Conservation (phyloP, 495 filamentous ascomycete species). For the Chlorociboria aeruginascens region DNA sequence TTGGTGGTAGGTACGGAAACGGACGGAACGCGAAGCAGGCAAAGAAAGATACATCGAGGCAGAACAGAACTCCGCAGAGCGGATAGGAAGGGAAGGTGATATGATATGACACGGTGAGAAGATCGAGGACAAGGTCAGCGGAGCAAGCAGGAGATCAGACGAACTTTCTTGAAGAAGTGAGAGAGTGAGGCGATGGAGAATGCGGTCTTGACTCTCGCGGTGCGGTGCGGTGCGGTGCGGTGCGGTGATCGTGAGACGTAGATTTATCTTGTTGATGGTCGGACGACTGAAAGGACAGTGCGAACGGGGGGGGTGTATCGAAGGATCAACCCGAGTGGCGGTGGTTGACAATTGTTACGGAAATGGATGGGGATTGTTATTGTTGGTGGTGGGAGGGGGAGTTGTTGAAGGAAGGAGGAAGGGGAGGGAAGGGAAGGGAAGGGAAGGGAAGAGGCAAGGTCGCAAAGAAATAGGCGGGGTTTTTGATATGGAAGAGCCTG, state of each 20-base stretch:
- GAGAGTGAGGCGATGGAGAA: conserved; percentile 3
- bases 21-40: conserved; percentile 18
- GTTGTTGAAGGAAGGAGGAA: conserved; percentile 1
- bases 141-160: conserved; percentile 21
- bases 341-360: neutral
- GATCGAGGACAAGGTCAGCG: conserved; percentile 18
- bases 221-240: neutral
- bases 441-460: conserved; percentile 8
- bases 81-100: conserved; percentile 17
- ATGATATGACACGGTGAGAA: conserved; percentile 9
- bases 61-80: conserved; percentile 20
- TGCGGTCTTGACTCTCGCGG: neutral
- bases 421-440: conserved; percentile 6
- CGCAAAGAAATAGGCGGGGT: conserved; percentile 3
- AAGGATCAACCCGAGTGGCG: too few relatives aligned
- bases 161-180: conserved; percentile 19
- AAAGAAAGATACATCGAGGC: conserved; percentile 24
- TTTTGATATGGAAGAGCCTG: conserved; percentile 4
- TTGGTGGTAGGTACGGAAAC: conserved; percentile 10
- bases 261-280: conserved; percentile 7
- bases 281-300: conserved; percentile 22
- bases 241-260: conserved; percentile 13
- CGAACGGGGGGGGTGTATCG: conserved; percentile 2
- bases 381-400: too few relatives aligned
- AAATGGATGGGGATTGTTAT: conserved; percentile 1